These are phyloP conservation scores for Scutellaria baicalensis DNA, from an alignment of 257 asterid species.

Conservation along the genomic window DNA sequence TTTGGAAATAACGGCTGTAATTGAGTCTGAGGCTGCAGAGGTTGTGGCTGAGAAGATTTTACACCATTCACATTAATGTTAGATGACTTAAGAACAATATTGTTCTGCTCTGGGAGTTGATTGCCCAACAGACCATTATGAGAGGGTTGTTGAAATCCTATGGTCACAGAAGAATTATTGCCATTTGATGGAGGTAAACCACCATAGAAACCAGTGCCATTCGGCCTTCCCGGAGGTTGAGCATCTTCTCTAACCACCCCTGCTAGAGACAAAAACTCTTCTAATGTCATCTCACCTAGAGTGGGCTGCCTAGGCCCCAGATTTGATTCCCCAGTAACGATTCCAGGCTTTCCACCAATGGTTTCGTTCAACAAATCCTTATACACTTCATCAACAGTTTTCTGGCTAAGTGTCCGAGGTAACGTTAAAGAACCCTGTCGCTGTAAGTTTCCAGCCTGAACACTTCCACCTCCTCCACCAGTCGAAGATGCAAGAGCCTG, in stretches of 20 bases:
- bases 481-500: conserved; percentile 35
- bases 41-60: conserved; percentile 25
- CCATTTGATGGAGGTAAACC: conserved; percentile 27
- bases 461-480: conserved; percentile 30
- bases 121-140: conserved; percentile 33
- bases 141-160: conserved; percentile 51
- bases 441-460: conserved; percentile 52
- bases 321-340: conserved; percentile 23
- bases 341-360: conserved; percentile 30
- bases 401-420: conserved; percentile 81
- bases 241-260: conserved; percentile 81
- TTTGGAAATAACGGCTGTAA: conserved; percentile 70
- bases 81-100: conserved; percentile 28
- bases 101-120: conserved; percentile 32
- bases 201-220: conserved; percentile 26
- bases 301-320: conserved; percentile 57
- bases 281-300: conserved; percentile 79
- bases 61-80: conserved; percentile 35
- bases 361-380: conserved; percentile 58
- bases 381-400: conserved; percentile 89
- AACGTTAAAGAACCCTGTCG: conserved; percentile 84
- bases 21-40: conserved; percentile 31
- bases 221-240: conserved; percentile 34
- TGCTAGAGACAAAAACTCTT: conserved; percentile 66
- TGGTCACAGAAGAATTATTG: conserved; percentile 26